phyloP scores from a whole-genome alignment of 805 yeast genomes.

The Wickerhamiella domercqiae region DNA sequence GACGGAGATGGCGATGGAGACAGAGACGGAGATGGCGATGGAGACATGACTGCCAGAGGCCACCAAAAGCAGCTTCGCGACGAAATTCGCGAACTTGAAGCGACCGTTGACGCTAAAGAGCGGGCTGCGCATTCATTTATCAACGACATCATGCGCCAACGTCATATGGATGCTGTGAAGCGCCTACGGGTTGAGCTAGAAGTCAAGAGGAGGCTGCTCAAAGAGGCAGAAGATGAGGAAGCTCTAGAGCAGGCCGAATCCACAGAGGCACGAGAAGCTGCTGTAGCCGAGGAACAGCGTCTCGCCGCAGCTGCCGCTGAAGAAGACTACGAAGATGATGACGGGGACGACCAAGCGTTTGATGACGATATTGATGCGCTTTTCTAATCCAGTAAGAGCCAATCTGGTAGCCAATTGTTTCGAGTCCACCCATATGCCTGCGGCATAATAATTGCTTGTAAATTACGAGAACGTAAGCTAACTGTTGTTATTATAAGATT shows the following conservation, averaged over 20 bases:
- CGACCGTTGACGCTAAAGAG: slow-evolving; percentile 61
- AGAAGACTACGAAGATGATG: slow-evolving; percentile 22
- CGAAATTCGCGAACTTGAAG: slow-evolving; percentile 68
- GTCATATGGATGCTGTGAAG: slow-evolving; percentile 67
- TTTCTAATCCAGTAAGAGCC: slow-evolving; percentile 9
- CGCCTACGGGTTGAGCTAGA: slow-evolving; percentile 72
- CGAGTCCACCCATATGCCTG: too few relatives aligned
- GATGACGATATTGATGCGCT: slow-evolving; percentile 21
- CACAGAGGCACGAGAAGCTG: slow-evolving; percentile 11
- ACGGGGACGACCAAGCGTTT: slow-evolving; percentile 22
- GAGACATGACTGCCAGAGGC: slow-evolving; percentile 37
- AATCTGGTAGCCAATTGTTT: too few relatives aligned
- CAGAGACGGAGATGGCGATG: slow-evolving; percentile 37
- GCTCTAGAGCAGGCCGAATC: slow-evolving; percentile 17
- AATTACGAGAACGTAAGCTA: too few relatives aligned
- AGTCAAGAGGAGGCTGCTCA: slow-evolving; percentile 55
- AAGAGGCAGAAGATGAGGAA: slow-evolving; percentile 18
- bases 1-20: slow-evolving; percentile 37
- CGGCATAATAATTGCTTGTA: too few relatives aligned
- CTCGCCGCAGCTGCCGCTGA: slow-evolving; percentile 24
- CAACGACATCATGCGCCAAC: slow-evolving; percentile 72
- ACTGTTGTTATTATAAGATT: too few relatives aligned
- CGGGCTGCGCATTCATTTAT: slow-evolving; percentile 54
- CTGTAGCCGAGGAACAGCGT: slow-evolving; percentile 16
- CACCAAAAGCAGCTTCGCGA: slow-evolving; percentile 66